These are phyloP conservation scores for Vaccinium darrowii DNA, from an alignment of 148 eudicot genomes.

Conservation along the genomic window DNA sequence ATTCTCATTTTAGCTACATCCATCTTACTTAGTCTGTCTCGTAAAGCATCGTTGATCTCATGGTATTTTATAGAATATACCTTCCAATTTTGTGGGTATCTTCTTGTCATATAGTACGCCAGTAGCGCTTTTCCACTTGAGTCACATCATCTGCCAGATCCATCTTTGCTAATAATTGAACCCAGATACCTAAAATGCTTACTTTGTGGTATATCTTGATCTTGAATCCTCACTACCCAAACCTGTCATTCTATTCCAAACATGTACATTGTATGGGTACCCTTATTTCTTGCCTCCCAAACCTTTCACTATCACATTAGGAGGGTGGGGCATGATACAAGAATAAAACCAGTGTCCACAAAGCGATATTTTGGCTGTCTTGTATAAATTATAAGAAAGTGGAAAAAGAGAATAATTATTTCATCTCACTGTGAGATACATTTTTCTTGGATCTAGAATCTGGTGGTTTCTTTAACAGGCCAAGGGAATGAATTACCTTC, in stretches of 20 bases:
- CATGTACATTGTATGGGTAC: neutral
- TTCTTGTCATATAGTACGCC: too few species aligned
- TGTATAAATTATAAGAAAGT: neutral
- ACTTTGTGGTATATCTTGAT: too few species aligned
- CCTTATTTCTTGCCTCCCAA: neutral
- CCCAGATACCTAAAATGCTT: too few species aligned
- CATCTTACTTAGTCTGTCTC: too few species aligned
- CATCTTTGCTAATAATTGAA: too few species aligned
- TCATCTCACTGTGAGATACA: neutral
- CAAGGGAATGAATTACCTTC: constrained; percentile 40
- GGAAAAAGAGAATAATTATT: neutral
- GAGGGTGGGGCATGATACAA: constrained; percentile 3
- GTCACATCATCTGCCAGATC: too few species aligned
- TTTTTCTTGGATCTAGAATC: constrained; percentile 14
- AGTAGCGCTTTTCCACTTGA: too few species aligned
- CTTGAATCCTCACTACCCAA: neutral
- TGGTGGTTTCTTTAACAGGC: constrained; percentile 40
- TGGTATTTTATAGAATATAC: too few species aligned
- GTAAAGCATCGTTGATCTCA: too few species aligned
- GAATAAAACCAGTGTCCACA: neutral
- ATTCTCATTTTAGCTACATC: too few species aligned
- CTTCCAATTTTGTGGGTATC: too few species aligned
- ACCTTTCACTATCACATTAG: neutral
- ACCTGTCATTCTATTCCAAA: neutral
- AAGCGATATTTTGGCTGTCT: neutral